A percentile compares a stretch with the other conserved stretches of the same genome.
phyloP scores from a whole-genome alignment of 495 filamentous ascomycete species.

The Neurospora sp. region DNA sequence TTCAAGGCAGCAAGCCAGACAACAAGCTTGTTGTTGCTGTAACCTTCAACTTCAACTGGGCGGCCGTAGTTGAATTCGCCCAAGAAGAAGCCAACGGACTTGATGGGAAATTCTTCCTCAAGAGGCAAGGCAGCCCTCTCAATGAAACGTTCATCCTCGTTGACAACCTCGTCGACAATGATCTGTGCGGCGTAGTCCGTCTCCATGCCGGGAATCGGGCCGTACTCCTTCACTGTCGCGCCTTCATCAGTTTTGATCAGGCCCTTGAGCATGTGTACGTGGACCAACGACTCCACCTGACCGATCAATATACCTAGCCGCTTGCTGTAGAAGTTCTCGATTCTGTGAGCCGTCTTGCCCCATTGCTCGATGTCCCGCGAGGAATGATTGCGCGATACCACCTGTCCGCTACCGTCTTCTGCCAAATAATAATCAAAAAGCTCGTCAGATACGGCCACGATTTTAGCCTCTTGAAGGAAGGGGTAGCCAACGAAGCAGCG shows the following conservation, averaged over 20 bases:
- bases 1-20: conserved; percentile 62
- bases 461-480: conserved; percentile 88
- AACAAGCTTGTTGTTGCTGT: conserved; percentile 61
- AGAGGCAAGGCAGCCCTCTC: conserved; percentile 78
- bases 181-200: conserved; percentile 85
- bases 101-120: conserved; percentile 82
- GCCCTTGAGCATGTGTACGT: conserved; percentile 87
- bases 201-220: conserved; percentile 77
- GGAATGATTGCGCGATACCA: conserved; percentile 58
- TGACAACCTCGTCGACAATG: conserved; percentile 81
- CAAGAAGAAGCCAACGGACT: conserved; percentile 83
- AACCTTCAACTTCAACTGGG: conserved; percentile 72
- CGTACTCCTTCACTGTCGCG: conserved; percentile 88
- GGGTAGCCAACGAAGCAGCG: conserved; percentile 91
- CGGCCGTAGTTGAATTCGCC: conserved; percentile 91
- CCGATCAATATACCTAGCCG: conserved; percentile 82
- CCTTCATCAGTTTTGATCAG: conserved; percentile 85
- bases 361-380: conserved; percentile 73
- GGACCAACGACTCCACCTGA: conserved; percentile 74
- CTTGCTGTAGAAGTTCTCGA: conserved; percentile 82
- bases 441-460: conserved; percentile 83
- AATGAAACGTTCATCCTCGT: conserved; percentile 86
- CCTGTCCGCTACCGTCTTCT: conserved; percentile 47
- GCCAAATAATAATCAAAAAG: conserved; percentile 75
- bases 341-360: conserved; percentile 71